Evolutionary conservation across 2,329 filamentous ascomycete species (phyloP).

Genomic region (Arthrinium puccinioides): DNA sequence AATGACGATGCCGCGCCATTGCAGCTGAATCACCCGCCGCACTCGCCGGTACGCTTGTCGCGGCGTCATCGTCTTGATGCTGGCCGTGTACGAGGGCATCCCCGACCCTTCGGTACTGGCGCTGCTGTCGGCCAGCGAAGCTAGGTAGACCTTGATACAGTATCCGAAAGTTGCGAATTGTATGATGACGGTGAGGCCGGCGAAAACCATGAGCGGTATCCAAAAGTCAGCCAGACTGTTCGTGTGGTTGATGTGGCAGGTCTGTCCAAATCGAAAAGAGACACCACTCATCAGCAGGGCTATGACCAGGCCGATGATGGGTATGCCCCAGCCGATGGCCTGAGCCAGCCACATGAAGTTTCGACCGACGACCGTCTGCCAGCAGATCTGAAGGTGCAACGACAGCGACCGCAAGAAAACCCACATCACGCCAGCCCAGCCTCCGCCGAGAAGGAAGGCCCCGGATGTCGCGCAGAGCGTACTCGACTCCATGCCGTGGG

Average conservation of each 20-base stretch:
- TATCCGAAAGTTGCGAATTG: conserved; percentile 70
- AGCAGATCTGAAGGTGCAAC: conserved; percentile 95
- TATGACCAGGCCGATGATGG: conserved; percentile 64
- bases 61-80: conserved; percentile 69
- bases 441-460: conserved; percentile 76
- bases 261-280: conserved; percentile 84
- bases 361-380: conserved; percentile 83
- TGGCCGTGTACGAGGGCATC: conserved; percentile 69
- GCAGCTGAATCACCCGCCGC: conserved; percentile 76
- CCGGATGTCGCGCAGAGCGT: conserved; percentile 83
- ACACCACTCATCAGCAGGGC: conserved; percentile 83
- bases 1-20: conserved; percentile 90
- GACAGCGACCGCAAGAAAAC: conserved; percentile 84
- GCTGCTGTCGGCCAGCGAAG: conserved; percentile 68
- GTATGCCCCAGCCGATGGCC: conserved; percentile 75
- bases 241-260: conserved; percentile 90
- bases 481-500: conserved; percentile 81
- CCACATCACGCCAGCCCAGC: conserved; percentile 81
- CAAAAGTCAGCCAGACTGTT: conserved; percentile 81
- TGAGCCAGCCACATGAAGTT: conserved; percentile 86
- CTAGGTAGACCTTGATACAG: conserved; percentile 91
- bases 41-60: conserved; percentile 84
- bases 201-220: conserved; percentile 70
- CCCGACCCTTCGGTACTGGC: conserved; percentile 64
- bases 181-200: conserved; percentile 56